phyloP scores from a whole-genome alignment of 2,329 filamentous ascomycete genomes.

The Colletotrichum navitas region DNA sequence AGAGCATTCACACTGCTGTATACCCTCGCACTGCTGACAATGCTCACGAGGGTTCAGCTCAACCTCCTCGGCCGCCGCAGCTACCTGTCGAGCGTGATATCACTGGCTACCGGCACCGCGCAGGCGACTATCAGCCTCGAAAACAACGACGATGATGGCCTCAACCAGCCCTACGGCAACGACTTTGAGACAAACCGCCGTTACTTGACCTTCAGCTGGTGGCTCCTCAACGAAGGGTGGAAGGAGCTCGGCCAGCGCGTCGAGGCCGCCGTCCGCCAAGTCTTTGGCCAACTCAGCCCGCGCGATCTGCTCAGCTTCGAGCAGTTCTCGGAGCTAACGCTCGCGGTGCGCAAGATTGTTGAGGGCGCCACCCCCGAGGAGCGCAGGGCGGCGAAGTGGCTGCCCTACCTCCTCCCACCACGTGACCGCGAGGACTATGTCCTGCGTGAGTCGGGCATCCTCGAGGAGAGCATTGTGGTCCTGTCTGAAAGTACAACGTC shows the following conservation, averaged over 20 bases:
- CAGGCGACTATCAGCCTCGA: constrained; percentile 88
- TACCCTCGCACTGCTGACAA: constrained; percentile 86
- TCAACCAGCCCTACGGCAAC: constrained; percentile 85
- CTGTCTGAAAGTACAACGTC: constrained; percentile 48
- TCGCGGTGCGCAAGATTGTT: constrained; percentile 86
- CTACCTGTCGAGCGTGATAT: constrained; percentile 95
- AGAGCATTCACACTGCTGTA: constrained; percentile 93
- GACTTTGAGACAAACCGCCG: constrained; percentile 97
- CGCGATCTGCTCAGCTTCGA: constrained; percentile 89
- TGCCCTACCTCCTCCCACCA: constrained; percentile 85
- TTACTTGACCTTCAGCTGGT: constrained; percentile 98
- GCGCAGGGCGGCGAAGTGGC: constrained; percentile 72
- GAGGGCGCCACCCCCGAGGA: constrained; percentile 71
- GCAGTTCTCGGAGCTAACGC: constrained; percentile 81
- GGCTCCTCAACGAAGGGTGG: constrained; percentile 93
- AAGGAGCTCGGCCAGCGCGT: constrained; percentile 85
- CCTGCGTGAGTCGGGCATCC: constrained; percentile 86
- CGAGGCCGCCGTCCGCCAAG: constrained; percentile 85
- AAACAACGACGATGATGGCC: constrained; percentile 91
- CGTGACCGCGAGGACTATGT: constrained; percentile 84
- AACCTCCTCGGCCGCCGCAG: constrained; percentile 96
- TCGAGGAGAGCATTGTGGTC: constrained; percentile 63
- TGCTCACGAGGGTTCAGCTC: constrained; percentile 94
- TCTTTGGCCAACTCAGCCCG: constrained; percentile 90
- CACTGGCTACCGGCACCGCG: constrained; percentile 81